Evolutionary conservation across 2,329 filamentous ascomycete genomes (phyloP), one percentile per base, ranked within the genome.

Genomic region (Shiraia sp.): DNA sequence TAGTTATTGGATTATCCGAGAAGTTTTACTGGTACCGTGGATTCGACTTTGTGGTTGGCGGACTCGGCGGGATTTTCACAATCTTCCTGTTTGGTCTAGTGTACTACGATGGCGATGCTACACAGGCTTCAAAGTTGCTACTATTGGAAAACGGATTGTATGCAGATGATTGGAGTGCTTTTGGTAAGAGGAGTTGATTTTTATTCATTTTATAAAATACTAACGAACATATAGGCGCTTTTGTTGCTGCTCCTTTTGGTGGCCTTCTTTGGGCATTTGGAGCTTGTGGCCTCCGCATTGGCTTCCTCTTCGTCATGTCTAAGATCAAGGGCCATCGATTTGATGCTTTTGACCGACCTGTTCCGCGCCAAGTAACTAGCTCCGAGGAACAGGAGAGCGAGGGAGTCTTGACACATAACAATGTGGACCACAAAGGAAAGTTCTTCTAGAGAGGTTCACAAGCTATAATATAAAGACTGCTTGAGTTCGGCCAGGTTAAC

Each of bases 1-100:
- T 93, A 5, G 73, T 88, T 34, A 69, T 93, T n/a, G 88, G 88
- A 0, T 73, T 93, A 6, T 79, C 74, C 24, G 80, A 88, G 35
- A 72, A 71, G 31, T 70, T 67, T 32, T 88, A 87, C 71, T 90
- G 81, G 75, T 89, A 87, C 83, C 81, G 83, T 30, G 88, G 88
- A 12, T 87, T 89, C 57, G 88, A 93, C 68, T 87, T 92, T 19
- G 81, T 93, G 12, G 78, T 86, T 22, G 88, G 87, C 40, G 86
- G 87, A 0, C 75, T 92, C 0, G 88, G 88, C 8, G 88, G 88
- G 13, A 82, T 93, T 38, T 68, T 93, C 15, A 85, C 85, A 9
- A 86, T 93, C 48, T 93, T 91, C 72, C 77, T 92, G 58, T 93
- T 91, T 53, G 88, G 88, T 4, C 76, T 85, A 10, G 79, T 90